These are phyloP conservation scores for Dipsacomyces acuminosporus DNA, from an alignment of 371 early-diverging fungal species.

Conservation along the genomic window DNA sequence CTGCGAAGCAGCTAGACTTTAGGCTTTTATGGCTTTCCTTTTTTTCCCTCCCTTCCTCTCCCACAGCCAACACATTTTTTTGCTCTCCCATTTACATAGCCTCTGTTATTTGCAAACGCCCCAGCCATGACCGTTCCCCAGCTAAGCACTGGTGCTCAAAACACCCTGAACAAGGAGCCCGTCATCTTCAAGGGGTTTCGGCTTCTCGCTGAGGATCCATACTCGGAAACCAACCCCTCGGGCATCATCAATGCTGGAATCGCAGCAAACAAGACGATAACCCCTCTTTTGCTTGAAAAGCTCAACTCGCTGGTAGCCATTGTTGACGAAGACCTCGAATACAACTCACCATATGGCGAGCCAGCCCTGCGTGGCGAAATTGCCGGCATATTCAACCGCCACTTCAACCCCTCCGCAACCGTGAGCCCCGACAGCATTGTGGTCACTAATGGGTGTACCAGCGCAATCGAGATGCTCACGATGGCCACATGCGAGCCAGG, in stretches of 20 bases:
- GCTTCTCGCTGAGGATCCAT: slow-evolving; percentile 47
- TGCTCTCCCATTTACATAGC: neutral
- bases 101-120: neutral
- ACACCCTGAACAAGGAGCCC: slow-evolving; percentile 14
- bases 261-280: slow-evolving; percentile 66
- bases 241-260: slow-evolving; percentile 70
- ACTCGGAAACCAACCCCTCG: slow-evolving; percentile 49
- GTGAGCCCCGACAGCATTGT: slow-evolving; percentile 54
- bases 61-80: too few relatives aligned
- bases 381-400: slow-evolving; percentile 54
- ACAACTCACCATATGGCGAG: slow-evolving; percentile 49
- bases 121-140: slow-evolving; percentile 18
- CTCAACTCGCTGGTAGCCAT: slow-evolving; percentile 41
- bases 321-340: slow-evolving; percentile 44
- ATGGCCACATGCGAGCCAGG: slow-evolving; percentile 62
- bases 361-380: slow-evolving; percentile 50
- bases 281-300: slow-evolving; percentile 48
- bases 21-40: too few relatives aligned
- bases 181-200: slow-evolving; percentile 18
- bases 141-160: slow-evolving; percentile 26
- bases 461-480: slow-evolving; percentile 57
- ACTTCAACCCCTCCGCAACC: slow-evolving; percentile 52
- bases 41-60: too few relatives aligned
- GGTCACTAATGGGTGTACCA: slow-evolving; percentile 64
- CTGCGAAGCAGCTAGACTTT: too few relatives aligned